Conservation (phyloP, 345 rosid species). For the Dovyalis caffra region DNA sequence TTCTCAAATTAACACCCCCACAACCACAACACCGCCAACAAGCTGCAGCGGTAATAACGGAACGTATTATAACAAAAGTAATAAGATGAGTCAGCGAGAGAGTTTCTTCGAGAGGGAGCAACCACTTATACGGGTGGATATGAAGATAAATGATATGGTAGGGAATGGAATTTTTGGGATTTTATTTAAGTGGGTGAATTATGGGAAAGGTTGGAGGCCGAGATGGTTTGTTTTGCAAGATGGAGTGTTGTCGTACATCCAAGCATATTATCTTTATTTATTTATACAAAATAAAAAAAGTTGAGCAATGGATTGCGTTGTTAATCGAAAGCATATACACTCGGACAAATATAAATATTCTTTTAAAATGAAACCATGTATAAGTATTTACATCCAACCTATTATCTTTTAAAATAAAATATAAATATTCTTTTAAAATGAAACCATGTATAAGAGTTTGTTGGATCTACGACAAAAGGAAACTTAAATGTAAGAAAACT, state of each 20-base stretch:
- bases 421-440: too few relatives aligned
- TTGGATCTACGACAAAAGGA: too few relatives aligned
- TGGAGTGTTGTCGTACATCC: constrained; percentile 96
- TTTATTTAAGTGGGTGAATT: constrained; percentile 93
- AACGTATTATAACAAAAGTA: not conserved
- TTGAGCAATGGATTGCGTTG: too few relatives aligned
- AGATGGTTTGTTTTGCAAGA: constrained; percentile 96
- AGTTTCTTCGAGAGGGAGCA: constrained; percentile 11
- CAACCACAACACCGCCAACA: not conserved
- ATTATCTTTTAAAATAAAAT: too few relatives aligned
- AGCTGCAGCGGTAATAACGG: not conserved
- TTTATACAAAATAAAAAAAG: too few relatives aligned
- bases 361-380: too few relatives aligned
- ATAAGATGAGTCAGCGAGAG: constrained; percentile 14
- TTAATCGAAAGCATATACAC: too few relatives aligned
- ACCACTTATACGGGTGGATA: constrained; percentile 16
- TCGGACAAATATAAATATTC: too few relatives aligned
- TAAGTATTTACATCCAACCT: too few relatives aligned
- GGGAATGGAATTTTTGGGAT: constrained; percentile 89
- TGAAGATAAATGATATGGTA: constrained; percentile 79
- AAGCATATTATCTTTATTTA: too few relatives aligned
- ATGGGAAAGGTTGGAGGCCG: constrained; percentile 96
- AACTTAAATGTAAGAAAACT: too few relatives aligned
- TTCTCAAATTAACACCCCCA: not conserved
- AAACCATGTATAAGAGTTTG: too few relatives aligned